Conservation (phyloP, 805 yeast genomes). For the Pichia membranifaciens region DNA sequence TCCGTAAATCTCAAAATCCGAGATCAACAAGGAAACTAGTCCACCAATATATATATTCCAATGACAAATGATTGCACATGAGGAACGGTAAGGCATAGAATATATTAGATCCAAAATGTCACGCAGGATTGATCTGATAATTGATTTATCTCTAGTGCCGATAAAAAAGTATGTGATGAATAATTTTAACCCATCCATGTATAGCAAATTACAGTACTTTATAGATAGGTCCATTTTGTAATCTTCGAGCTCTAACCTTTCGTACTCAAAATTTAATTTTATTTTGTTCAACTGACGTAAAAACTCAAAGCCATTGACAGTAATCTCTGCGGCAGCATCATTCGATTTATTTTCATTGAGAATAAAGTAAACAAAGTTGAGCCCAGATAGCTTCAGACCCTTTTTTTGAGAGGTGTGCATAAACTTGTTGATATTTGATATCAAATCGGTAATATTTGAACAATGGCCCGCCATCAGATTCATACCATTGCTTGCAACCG, state of each 20-base stretch:
- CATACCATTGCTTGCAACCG: constrained; percentile 4
- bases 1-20: constrained; percentile 5
- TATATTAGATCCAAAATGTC: constrained; percentile 11
- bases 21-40: constrained; percentile 5
- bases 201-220: constrained; percentile 9
- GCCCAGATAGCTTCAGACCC: constrained; percentile 11
- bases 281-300: background rate
- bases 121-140: background rate
- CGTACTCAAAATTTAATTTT: background rate
- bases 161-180: constrained; percentile 8
- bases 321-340: background rate
- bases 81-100: constrained; percentile 12
- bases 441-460: background rate
- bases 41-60: constrained; percentile 10
- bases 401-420: background rate
- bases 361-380: constrained; percentile 9
- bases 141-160: background rate
- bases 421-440: background rate
- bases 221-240: constrained; percentile 12
- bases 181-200: constrained; percentile 8
- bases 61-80: constrained; percentile 10
- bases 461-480: constrained; percentile 11
- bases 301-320: constrained; percentile 2
- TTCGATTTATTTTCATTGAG: background rate
- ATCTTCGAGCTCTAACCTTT: constrained; percentile 4